These are phyloP conservation scores for Lumnitzera racemosa DNA, from an alignment of 345 rosid species.

Conservation along the genomic window DNA sequence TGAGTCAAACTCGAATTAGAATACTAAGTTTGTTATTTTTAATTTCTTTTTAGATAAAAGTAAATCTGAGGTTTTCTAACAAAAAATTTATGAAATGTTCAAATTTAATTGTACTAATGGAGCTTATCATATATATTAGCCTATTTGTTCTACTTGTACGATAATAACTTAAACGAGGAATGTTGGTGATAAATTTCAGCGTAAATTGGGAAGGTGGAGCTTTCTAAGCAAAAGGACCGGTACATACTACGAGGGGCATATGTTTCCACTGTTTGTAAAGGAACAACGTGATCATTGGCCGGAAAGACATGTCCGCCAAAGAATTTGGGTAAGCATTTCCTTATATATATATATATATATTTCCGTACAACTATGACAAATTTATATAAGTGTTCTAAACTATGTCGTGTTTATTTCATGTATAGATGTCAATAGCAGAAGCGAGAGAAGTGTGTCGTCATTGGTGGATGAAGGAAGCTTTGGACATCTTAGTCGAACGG, in stretches of 20 bases:
- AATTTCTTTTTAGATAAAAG: too few species aligned
- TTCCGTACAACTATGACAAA: too few species aligned
- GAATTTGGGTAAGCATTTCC: conserved; percentile 52
- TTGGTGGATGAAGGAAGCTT: conserved; percentile 95
- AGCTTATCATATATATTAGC: too few species aligned
- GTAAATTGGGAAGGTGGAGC: conserved; percentile 68
- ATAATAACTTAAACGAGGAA: neutral
- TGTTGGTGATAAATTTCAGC: conserved; percentile 24
- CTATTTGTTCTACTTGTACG: neutral
- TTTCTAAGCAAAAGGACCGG: conserved; percentile 72
- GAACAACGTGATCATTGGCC: conserved; percentile 82
- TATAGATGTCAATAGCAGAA: conserved; percentile 52
- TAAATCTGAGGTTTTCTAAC: too few species aligned
- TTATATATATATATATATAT: too few species aligned
- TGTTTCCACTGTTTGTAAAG: conserved; percentile 82
- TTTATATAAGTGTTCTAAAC: too few species aligned
- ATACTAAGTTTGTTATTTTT: too few species aligned
- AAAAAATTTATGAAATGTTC: too few species aligned
- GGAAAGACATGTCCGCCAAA: conserved; percentile 50
- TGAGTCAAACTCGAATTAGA: too few species aligned
- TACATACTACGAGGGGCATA: conserved; percentile 72
- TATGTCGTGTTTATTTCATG: neutral
- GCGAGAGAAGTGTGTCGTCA: conserved; percentile 79
- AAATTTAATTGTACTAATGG: too few species aligned
- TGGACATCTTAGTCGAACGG: conserved; percentile 50